Conservation (phyloP, 306 rosid genomes). For the Vicia faba region DNA sequence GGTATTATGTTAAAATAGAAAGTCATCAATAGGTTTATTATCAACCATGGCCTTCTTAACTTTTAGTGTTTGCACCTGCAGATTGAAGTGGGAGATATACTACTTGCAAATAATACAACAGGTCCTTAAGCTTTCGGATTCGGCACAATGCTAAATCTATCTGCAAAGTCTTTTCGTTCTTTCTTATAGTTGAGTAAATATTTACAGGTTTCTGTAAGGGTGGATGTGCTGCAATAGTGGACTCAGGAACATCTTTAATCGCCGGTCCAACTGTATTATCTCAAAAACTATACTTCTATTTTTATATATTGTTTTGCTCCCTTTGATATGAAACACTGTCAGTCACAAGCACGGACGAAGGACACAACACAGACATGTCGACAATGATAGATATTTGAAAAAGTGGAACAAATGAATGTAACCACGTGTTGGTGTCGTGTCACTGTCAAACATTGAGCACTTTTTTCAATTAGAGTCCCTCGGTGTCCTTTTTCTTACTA, state of each 20-base stretch:
- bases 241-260: conserved; percentile 67
- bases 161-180: not conserved
- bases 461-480: not conserved
- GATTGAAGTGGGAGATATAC: conserved; percentile 70
- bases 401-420: too few relatives aligned
- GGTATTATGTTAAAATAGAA: conserved; percentile 43
- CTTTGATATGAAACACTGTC: not conserved
- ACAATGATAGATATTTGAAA: too few relatives aligned
- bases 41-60: conserved; percentile 27
- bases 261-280: conserved; percentile 76
- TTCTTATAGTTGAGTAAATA: conserved; percentile 9
- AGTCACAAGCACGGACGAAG: too few relatives aligned
- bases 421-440: too few relatives aligned
- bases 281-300: conserved; percentile 28
- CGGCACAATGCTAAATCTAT: conserved; percentile 9
- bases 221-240: conserved; percentile 69
- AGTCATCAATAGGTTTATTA: conserved; percentile 29
- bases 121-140: conserved; percentile 45
- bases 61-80: conserved; percentile 40
- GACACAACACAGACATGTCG: too few relatives aligned
- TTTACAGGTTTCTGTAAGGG: conserved; percentile 57
- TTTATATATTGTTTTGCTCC: conserved; percentile 2
- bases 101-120: conserved; percentile 62
- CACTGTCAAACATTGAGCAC: too few relatives aligned
- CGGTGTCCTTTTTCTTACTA: conserved; percentile 26